Conservation (phyloP, 331 rosid genomes). For the Dryas integrifolia region DNA sequence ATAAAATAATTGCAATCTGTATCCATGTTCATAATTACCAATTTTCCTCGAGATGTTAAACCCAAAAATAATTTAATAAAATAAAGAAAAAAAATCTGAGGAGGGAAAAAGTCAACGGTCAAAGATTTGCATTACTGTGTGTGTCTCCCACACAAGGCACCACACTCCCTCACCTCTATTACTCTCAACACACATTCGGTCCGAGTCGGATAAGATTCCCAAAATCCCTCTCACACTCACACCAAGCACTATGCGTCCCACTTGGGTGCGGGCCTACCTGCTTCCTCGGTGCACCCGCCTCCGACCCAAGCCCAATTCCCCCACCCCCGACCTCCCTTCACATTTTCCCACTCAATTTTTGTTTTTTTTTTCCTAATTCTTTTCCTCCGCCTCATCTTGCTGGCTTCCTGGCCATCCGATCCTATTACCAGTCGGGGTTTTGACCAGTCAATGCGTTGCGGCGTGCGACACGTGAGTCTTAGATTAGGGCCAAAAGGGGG, state of each 20-base stretch:
- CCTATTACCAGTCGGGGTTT: conserved; percentile 28
- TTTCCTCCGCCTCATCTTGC: not conserved
- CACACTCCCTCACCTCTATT: conserved; percentile 22
- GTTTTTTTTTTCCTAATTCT: not conserved
- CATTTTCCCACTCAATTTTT: not conserved
- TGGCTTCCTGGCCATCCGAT: conserved; percentile 34
- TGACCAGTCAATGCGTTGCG: conserved; percentile 25
- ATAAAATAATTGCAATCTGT: not conserved
- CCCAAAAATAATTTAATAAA: not conserved
- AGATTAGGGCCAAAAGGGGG: not conserved
- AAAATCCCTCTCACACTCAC: conserved; percentile 47
- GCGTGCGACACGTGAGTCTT: conserved; percentile 24
- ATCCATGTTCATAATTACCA: not conserved
- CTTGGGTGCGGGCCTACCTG: conserved; percentile 67
- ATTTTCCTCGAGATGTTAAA: conserved; percentile 74
- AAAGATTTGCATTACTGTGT: conserved; percentile 71
- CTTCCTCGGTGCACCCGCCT: conserved; percentile 62
- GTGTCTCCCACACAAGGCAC: conserved; percentile 61
- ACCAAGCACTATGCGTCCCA: conserved; percentile 56
- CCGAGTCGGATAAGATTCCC: conserved; percentile 43
- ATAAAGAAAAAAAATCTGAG: conserved; percentile 7
- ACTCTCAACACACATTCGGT: conserved; percentile 7
- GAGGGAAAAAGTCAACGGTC: conserved; percentile 61
- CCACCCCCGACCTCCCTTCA: not conserved
- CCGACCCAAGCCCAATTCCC: conserved; percentile 2